Evolutionary conservation across 2,329 filamentous ascomycete genomes (phyloP), one percentile per base, ranked within the genome.

Genomic region (Fusarium bactridioides): DNA sequence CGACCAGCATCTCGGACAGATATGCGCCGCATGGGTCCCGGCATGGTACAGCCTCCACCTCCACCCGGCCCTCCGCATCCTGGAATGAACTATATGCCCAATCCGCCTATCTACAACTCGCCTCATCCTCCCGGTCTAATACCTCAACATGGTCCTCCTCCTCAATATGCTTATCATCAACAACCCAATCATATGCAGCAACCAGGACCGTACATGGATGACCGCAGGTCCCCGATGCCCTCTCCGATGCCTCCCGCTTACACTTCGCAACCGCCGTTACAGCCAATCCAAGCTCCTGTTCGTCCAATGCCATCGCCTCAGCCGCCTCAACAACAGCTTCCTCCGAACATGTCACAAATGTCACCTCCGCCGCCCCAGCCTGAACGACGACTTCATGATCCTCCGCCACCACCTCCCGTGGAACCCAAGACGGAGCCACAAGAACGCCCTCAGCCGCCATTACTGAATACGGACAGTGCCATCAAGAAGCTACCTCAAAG

Each of bases 1-100:
- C 79, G 82, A n/a, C 82, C 82, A 23, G 89, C 90, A 11, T 98
- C 95, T 12, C 88, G 95, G 75, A 94, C 94, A 80, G 92, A 94
- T 75, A 87, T 93, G 74, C 91, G 93, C 74, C 90, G 93, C 50
- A 87, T 92, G 75, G 93, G 91, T 74, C 92, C 93, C 18, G 92
- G 91, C 78, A 89, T 97, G 75, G 89, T 88, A 75, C 87, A 92
- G 72, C 86, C 86, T 43, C 86, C 79, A 27, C 78, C 79, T 35
- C 86, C 79, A n/a, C 86, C 90, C 33, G 91, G 91, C 53, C 88
- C 87, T 38, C 86, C 86, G 33, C 81, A 82, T 67, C 78, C 78
- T 77, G 93, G 89, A 61, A 97, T 93, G 81, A 89, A 92, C 7
- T 98, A 94, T 79, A 94, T 97, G 86, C 91, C 93, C 7, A 94